Evolutionary conservation across 495 filamentous ascomycete species (phyloP).

Genomic region (Chaetomium fimeti): DNA sequence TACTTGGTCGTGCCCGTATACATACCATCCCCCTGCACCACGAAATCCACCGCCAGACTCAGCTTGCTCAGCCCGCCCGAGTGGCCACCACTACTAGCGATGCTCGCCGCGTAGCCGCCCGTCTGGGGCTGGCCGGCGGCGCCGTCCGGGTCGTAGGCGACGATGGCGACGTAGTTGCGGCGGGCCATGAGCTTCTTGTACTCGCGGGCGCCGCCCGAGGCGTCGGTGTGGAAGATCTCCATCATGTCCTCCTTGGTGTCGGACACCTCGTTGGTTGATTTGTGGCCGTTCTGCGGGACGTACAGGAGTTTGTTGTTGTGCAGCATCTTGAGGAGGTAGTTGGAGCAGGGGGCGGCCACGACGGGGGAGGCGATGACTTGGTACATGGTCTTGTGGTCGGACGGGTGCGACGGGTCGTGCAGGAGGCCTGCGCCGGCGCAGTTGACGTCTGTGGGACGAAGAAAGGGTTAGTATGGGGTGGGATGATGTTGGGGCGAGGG

Average conservation of each 20-base stretch:
- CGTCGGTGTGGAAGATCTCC: conserved; percentile 94
- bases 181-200: conserved; percentile 86
- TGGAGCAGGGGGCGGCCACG: conserved; percentile 80
- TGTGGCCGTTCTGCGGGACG: conserved; percentile 85
- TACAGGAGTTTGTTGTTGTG: conserved; percentile 90
- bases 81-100: conserved; percentile 31
- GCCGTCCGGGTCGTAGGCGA: conserved; percentile 86
- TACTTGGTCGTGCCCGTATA: conserved; percentile 86
- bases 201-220: conserved; percentile 75
- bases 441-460: conserved; percentile 65
- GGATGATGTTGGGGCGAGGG: not conserved
- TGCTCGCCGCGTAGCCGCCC: conserved; percentile 37
- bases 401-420: conserved; percentile 86
- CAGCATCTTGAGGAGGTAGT: conserved; percentile 86
- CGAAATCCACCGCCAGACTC: conserved; percentile 92
- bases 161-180: conserved; percentile 90
- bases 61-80: conserved; percentile 58
- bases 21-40: conserved; percentile 87
- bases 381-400: conserved; percentile 99
- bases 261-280: conserved; percentile 59
- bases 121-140: conserved; percentile 49
- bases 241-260: conserved; percentile 99
- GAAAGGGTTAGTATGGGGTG: conserved; percentile 13
- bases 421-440: conserved; percentile 89
- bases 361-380: conserved; percentile 90